Base-by-base conservation (phyloP, 805 yeast genomes). In the Ogataea ganodermae region DNA sequence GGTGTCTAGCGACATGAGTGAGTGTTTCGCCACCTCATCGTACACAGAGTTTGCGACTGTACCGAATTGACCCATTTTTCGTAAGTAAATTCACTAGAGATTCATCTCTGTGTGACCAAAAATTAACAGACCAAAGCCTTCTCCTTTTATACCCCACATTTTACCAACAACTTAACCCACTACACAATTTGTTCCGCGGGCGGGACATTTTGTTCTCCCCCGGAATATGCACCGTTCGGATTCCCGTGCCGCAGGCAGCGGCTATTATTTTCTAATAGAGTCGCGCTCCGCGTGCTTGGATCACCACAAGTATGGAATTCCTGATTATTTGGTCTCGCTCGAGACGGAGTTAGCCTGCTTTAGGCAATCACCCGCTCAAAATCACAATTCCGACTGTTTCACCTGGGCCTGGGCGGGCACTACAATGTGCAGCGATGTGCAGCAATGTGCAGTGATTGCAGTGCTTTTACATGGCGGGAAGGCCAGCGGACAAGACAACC, bases 1-100 rank as follows among this genome's bases (percentile, higher is more conserved):
- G 10, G 64, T 58, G 54, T 61, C 65, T 12, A 61, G 35, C 16
- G 63, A 57, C 42, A 60, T 51, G 10, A 14, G 35, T 13, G 62
- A 48, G 51, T 53, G 41, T 35, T 61, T 56, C 1, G 59, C 44
- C n/a, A 59, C 42, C 17, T 44, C 60, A 16, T 49, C 56, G 39
- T 35, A 52, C 8, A 49, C 22, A 9, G 53, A 18, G 36, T 40
- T 40, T 16, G 17, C 6, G 21, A 40, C 35, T 12, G 40, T 6
- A 5, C 42, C 42, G 21, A 27, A 27, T 16, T 37, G 42, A 8
- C 13, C n/a, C 32, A 26, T 37, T 18, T 3, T 39, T 4, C 12
- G 17, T 21, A 27, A n/a, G 27, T 24, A 7, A 24, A 7, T 24
- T 24, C 10, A 10, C 10, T 10, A 24, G 27, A 10, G 27, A 24